Base-by-base conservation (phyloP, 139 green algal species). In the Chlorella sp. region DNA sequence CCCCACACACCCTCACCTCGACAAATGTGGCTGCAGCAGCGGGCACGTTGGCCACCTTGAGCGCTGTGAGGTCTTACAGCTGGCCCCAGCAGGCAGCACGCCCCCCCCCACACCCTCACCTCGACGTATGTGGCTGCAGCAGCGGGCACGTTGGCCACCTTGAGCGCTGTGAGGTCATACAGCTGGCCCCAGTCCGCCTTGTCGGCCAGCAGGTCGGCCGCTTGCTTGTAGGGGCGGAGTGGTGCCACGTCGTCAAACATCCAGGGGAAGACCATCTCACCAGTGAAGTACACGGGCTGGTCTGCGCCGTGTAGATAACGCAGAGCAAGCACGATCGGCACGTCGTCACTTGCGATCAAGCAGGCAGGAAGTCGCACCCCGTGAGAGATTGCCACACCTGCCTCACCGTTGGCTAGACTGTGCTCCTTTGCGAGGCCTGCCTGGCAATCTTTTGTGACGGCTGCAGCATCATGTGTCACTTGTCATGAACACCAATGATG, bases 221-320 rank as follows among this genome's bases (percentile, higher is more conserved):
- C 84, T 30, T 49, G 80, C 73, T 90, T 89, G 55, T 94, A 79
- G 2, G 87, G 89, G 35, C 79, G 76, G 71, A 98, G 82, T 49
- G 69, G 33, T 2, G 79, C 81, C 69, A 96, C 87, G 35, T 97
- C 91, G 35, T 96, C 90, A 87, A 95, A 92, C 89, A 97, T 95
- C 83, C 88, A 98, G 31, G 93, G 93, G 78, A 96, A 98, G 32
- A 98, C 88, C 88, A 96, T 96, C 84, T 98, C 93, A 6, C 92
- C 91, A 30, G 90, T 96, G 76, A 97, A 93, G 35, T 84, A 77
- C 29, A 97, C 89, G 2, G 79, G 85, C 31, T 66, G 61, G n/a
- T 78, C 85, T 59, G 67, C 70, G 22, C 30, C 59, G 5, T 31
- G 27, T 23, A 31, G 31, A 6, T 27, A 68, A 23, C n/a, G 62